Base-by-base conservation (phyloP, 306 rosid species). In the Trifolium pratense region DNA sequence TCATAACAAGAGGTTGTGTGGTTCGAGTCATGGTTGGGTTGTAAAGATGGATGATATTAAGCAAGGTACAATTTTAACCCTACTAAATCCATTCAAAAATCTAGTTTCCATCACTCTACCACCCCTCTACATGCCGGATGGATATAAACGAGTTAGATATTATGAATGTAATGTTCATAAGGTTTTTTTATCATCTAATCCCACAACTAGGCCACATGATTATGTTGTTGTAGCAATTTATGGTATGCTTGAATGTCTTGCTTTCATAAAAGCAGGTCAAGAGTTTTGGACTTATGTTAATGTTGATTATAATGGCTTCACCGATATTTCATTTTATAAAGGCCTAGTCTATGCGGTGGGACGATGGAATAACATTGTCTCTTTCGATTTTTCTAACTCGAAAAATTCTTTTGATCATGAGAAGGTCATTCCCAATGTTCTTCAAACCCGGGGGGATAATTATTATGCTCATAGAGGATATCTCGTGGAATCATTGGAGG, bases 401-500 rank as follows among this genome's bases (percentile, higher is more conserved):
- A 12, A 12, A n/a, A 4, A 56, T 56, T 12, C 61, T 9, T 21
- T 20, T 10, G 16, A 25, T 10, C 9, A 0, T n/a, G 21, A 49
- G 21, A 6, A 49, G 20, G 0, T 49, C 3, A 48, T 48, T n/a
- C 55, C 20, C 20, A 49, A n/a, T 49, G 21, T 49, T 49, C 9
- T 49, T 49, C 16, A 21, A 49, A 6, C 55, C 0, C 3, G 0
- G 3, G 55, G 3, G 15, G 4, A 3, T 2, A 1, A 13, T 42
- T 2, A 6, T 32, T 32, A 32, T 32, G 42, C 7, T 1, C n/a
- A 15, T 0, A 5, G 45, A 3, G 25, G 25, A n/a, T 32, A 61
- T 61, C 67, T 61, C n/a, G 67, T 34, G 20, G 3, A 49, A 49
- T n/a, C 20, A n/a, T 49, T 49, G 21, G 55, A 49, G 55, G 55